Evolutionary conservation across 2,329 filamentous ascomycete genomes (phyloP), one percentile per base, ranked within the genome.

Genomic region (Diaporthe citrichinensis): DNA sequence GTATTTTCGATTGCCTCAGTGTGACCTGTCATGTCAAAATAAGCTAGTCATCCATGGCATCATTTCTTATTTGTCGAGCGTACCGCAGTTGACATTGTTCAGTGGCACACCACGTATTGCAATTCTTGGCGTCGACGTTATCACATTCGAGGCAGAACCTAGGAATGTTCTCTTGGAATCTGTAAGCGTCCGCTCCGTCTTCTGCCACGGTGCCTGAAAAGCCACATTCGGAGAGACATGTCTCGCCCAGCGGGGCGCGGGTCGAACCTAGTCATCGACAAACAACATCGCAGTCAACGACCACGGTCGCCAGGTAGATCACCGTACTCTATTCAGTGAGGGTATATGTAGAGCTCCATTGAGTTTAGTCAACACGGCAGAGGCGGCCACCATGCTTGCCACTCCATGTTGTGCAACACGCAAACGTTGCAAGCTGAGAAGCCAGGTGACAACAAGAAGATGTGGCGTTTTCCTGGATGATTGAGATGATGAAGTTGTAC

Each of bases 341-440:
- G 34, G 7, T 20, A 55, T 39, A 41, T n/a, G 34, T 20, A 39
- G 44, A 51, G 4, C 28, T 72, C 36, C 10, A 0, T 39, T 25
- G 7, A 28, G 65, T 53, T 53, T 25, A n/a, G 6, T 9, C 12
- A n/a, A 25, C 39, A 46, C 53, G 28, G 55, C 23, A 39, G 39
- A 23, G 20, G 41, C 20, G 25, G 39, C 25, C n/a, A 49, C 31
- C 39, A 25, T 23, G 39, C 36, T 25, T 36, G 10, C 14, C 34
- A 61, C 7, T 6, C 34, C 31, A 49, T 51, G 69, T 51, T 23
- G 41, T 36, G 57, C 55, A 28, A 61, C 41, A 36, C 14, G 25
- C 20, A 36, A 4, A 61, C 23, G 69, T 61, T 39, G n/a, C 55
- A 39, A 72, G 69, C 57, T 72, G 69, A 72, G 49, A 31, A 46